phyloP scores from a whole-genome alignment of 192 early-diverging fungal species.

The Coemansia sp. region DNA sequence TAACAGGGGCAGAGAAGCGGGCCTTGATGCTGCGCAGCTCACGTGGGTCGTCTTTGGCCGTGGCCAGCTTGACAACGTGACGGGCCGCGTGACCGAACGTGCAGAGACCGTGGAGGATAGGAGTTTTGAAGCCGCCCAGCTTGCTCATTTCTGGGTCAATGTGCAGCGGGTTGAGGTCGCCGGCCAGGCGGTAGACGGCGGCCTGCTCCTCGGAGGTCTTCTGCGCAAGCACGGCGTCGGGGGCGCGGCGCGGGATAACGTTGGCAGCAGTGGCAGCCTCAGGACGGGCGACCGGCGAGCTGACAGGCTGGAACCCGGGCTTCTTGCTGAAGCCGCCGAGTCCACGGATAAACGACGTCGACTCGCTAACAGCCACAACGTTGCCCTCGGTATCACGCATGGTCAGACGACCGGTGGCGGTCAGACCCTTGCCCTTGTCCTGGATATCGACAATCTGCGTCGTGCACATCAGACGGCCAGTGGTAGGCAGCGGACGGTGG shows the following conservation, averaged over 20 bases:
- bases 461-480: slow-evolving; percentile 73
- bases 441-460: slow-evolving; percentile 86
- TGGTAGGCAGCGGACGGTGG: slow-evolving; percentile 81
- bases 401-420: slow-evolving; percentile 77
- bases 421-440: slow-evolving; percentile 95
- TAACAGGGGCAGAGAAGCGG: slow-evolving; percentile 82
- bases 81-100: slow-evolving; percentile 89
- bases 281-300: slow-evolving; percentile 56
- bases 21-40: slow-evolving; percentile 87
- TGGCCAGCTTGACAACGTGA: slow-evolving; percentile 79
- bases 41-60: slow-evolving; percentile 61
- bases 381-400: slow-evolving; percentile 74
- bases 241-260: slow-evolving; percentile 71
- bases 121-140: slow-evolving; percentile 93
- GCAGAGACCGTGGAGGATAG: slow-evolving; percentile 96
- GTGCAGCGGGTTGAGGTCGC: slow-evolving; percentile 97
- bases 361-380: slow-evolving; percentile 80
- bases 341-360: slow-evolving; percentile 92
- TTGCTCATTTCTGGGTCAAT: slow-evolving; percentile 93
- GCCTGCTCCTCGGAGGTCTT: slow-evolving; percentile 92
- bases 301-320: slow-evolving; percentile 53
- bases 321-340: slow-evolving; percentile 84
- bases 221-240: slow-evolving; percentile 80
- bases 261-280: slow-evolving; percentile 77
- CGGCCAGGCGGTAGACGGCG: slow-evolving; percentile 91